Percentiles rank a stretch among this genome's conserved stretches.
phyloP scores from a whole-genome alignment of 2,329 filamentous ascomycete genomes.

The Penicillium sp. region DNA sequence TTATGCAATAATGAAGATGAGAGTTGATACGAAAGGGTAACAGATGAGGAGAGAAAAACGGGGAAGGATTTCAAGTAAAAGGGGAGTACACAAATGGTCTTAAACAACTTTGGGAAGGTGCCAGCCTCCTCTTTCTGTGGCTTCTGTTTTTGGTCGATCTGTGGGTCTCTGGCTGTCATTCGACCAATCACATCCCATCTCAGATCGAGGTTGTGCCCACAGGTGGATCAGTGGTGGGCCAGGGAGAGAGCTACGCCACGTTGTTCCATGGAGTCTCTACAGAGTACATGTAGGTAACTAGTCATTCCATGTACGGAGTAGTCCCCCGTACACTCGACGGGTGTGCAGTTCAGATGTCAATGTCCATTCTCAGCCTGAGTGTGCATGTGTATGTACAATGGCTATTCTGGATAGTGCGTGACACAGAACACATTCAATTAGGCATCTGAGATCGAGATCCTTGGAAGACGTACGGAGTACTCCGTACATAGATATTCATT shows the following conservation, averaged over 20 bases:
- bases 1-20: slow-evolving; percentile 7
- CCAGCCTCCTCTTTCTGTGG: slow-evolving; percentile 26
- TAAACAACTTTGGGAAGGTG: slow-evolving; percentile 11
- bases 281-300: not conserved
- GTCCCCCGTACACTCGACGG: not conserved
- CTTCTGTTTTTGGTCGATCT: slow-evolving; percentile 15
- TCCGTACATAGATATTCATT: not conserved
- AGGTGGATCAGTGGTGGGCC: not conserved
- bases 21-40: not conserved
- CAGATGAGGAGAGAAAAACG: slow-evolving; percentile 2
- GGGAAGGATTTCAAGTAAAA: not conserved
- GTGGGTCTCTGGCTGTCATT: slow-evolving; percentile 16
- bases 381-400: not conserved
- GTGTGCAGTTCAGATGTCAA: not conserved
- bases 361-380: not conserved
- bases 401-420: not conserved
- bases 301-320: not conserved
- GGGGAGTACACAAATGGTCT: slow-evolving; percentile 1
- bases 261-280: not conserved
- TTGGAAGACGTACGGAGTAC: not conserved
- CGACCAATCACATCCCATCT: slow-evolving; percentile 6
- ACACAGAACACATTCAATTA: not conserved
- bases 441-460: not conserved
- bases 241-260: not conserved
- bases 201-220: not conserved